Percentiles rank a stretch among this genome's conserved stretches.
Evolutionary conservation across 176 grass and related monocot genomes (phyloP).

Genomic region (Elymus sibiricus): DNA sequence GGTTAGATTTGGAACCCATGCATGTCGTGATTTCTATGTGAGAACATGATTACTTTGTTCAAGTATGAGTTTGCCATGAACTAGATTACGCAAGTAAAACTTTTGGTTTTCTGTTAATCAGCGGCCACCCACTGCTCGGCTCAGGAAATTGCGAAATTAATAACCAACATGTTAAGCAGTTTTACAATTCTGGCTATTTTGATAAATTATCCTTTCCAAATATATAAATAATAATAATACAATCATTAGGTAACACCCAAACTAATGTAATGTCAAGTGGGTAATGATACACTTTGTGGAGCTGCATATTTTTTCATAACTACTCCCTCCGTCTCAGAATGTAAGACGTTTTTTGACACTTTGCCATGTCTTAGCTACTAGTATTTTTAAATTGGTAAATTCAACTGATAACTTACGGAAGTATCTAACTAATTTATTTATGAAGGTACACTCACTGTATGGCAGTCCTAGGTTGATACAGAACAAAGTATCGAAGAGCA

Average conservation of each 20-base stretch:
- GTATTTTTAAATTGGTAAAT: constrained; percentile 22
- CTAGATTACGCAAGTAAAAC: constrained; percentile 2
- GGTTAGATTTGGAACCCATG: constrained; percentile 49
- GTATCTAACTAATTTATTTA: constrained; percentile 21
- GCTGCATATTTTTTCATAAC: background rate
- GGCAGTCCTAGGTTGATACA: constrained; percentile 70
- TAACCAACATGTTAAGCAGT: background rate
- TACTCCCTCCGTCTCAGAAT: too few species aligned
- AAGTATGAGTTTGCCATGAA: background rate
- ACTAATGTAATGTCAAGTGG: background rate
- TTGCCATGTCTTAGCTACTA: background rate
- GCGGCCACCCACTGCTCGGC: background rate
- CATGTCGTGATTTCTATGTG: constrained; percentile 1
- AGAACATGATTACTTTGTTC: background rate
- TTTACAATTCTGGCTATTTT: constrained; percentile 5
- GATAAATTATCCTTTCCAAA: background rate
- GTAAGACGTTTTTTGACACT: background rate
- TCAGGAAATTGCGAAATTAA: background rate
- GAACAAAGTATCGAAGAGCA: constrained; percentile 48
- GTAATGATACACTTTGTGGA: background rate
- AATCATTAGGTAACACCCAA: background rate
- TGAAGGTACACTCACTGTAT: constrained; percentile 83
- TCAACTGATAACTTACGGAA: constrained; percentile 8
- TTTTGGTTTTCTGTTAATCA: background rate
- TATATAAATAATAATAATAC: background rate